phyloP scores from a whole-genome alignment of 139 green algal genomes.

The Picochlorum sp. region DNA sequence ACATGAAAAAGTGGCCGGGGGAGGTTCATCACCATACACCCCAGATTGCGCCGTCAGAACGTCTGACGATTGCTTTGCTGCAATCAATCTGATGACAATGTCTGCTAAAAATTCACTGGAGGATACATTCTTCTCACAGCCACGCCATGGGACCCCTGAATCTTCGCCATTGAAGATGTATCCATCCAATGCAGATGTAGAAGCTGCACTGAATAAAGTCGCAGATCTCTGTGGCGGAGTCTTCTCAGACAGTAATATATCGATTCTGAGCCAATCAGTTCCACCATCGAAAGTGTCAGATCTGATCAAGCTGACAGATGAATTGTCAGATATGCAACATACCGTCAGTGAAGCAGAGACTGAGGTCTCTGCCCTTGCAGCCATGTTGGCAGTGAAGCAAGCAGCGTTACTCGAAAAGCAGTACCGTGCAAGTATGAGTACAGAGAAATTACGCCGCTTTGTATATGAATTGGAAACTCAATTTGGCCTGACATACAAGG shows the following conservation, averaged over 20 bases:
- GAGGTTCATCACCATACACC: background rate
- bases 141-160: background rate
- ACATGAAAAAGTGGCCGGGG: background rate
- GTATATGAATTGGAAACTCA: slow-evolving; percentile 36
- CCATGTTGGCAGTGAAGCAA: slow-evolving; percentile 43
- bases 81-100: slow-evolving; percentile 56
- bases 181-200: slow-evolving; percentile 2
- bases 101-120: slow-evolving; percentile 5
- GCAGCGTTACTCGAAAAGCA: slow-evolving; percentile 29
- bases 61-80: slow-evolving; percentile 37
- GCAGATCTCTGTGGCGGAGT: background rate
- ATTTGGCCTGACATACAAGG: slow-evolving; percentile 21
- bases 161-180: background rate
- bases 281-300: slow-evolving; percentile 27
- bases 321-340: slow-evolving; percentile 18
- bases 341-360: slow-evolving; percentile 33
- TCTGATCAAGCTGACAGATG: slow-evolving; percentile 23
- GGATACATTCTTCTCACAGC: background rate
- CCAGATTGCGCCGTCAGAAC: slow-evolving; percentile 12
- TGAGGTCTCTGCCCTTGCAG: slow-evolving; percentile 40
- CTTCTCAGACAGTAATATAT: slow-evolving; percentile 12
- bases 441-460: slow-evolving; percentile 33
- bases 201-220: slow-evolving; percentile 4
- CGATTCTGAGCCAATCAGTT: slow-evolving; percentile 9
- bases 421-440: slow-evolving; percentile 20